Base-by-base conservation (phyloP, 2,329 filamentous ascomycete genomes). In the Biscogniauxia sp. region DNA sequence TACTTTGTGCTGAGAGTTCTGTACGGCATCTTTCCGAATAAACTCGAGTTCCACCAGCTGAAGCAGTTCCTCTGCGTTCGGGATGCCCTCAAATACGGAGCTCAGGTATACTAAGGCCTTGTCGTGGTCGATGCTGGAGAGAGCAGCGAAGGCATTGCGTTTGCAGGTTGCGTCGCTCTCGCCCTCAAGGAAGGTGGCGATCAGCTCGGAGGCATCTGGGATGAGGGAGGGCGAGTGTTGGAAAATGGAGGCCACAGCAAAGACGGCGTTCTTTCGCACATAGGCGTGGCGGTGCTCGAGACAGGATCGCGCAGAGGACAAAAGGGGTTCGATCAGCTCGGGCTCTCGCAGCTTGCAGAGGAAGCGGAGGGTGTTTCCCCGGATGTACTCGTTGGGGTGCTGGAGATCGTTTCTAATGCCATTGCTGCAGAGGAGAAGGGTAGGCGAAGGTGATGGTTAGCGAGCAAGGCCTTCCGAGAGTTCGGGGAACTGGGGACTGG, bases 361-460 rank as follows among this genome's bases (percentile, higher is more conserved):
- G 80, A 98, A 99, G 72, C 95, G 92, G 64, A 99, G 83, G n/a
- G 95, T 99, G 76, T 97, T 97, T 74, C 95, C 95, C 68, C 95
- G 88, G 68, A 99, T 93, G 78, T 97, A 99, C 83, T 99, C 95
- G 82, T 99, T 98, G 60, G 95, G 88, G 72, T 97, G 94, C 76
- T 98, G 94, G 63, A 99, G 83, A 74, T 99, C 95, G 77, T 98
- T 97, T 73, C 94, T 89, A 73, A 99, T 98, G 67, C 95, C 95
- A 78, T 99, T 99, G 79, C 94, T 97, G 71, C 57, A 58, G 56
- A 54, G 20, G 26, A 58, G 20, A 9, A 49, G 28, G 50, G 37
- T 5, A 19, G 49, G 23, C 2, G 23, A 23, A 23, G 23, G 23
- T 23, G 23, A 23, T 19, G 37, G 53, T 66, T 49, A 63, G 63